Base-by-base conservation (phyloP, 1,284 basidiomycete genomes). In the Coniferiporia weirii region DNA sequence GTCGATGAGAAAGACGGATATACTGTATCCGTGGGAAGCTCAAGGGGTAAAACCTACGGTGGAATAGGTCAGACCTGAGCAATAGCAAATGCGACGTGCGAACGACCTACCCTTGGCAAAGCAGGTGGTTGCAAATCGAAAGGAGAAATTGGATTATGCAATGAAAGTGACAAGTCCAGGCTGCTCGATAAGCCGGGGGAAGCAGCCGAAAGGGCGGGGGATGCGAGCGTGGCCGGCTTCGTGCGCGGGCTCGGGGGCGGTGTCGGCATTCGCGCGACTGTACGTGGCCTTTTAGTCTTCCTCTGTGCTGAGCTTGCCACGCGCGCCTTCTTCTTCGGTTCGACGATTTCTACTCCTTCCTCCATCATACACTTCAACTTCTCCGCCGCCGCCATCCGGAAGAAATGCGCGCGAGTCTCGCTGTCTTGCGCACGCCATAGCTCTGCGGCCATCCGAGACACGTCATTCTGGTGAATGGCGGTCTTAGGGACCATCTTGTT, bases 401-500 rank as follows among this genome's bases (percentile, higher is more conserved):
- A 56, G 54, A 56, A 56, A 9, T 36, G 44, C 22, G 15, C 27
- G n/a, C 35, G 45, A 13, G 35, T 49, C 22, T 48, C 45, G n/a
- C 36, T 32, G 45, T 47, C 47, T 45, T 56, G 45, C 13, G n/a
- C n/a, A 15, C 36, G 45, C 54, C 54, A 56, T 2, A 56, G 54
- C 46, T 48, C 45, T 5, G 45, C 46, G 7, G 36, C 54, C 32
- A n/a, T 19, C n/a, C 54, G 45, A 8, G 54, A 56, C 27, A 56
- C 54, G 20, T 56, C 54, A 34, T 52, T 52, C 54, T 56, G 54
- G n/a, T 56, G 54, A 13, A 20, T 56, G 17, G 48, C 46, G 17
- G 19, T 40, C 22, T 47, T 22, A 9, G 54, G 45, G 2, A 56
- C 32, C 47, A 56, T 17, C 13, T 36, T 32, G 13, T 38, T 47